A percentile compares a stretch with the other conserved stretches of the same genome.
Conservation (phyloP, 192 early-diverging fungal species). For the Haplosporangium gracile region DNA sequence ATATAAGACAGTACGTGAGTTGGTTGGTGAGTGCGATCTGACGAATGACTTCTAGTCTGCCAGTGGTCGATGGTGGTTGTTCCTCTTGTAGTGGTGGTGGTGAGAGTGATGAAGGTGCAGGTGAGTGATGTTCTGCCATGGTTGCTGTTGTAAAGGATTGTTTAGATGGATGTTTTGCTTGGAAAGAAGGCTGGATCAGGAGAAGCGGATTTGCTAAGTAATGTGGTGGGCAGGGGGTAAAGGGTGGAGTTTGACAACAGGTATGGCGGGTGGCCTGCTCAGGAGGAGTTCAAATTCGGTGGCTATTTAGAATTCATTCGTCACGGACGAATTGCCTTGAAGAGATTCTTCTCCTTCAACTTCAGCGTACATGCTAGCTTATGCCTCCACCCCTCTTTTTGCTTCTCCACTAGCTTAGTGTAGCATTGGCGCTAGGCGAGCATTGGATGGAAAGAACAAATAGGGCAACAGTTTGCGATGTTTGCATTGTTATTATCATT, state of each 20-base stretch:
- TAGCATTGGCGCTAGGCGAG: not conserved
- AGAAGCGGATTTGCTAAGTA: not conserved
- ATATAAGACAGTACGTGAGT: constrained; percentile 16
- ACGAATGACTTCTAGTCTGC: constrained; percentile 12
- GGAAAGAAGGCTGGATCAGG: not conserved
- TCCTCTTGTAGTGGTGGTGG: not conserved
- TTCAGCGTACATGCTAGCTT: too few species aligned
- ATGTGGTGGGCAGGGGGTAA: not conserved
- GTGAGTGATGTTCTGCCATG: not conserved
- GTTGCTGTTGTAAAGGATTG: not conserved
- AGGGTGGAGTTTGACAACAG: not conserved
- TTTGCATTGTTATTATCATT: not conserved
- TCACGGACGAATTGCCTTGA: too few species aligned
- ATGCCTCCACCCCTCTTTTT: not conserved
- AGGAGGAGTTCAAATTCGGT: not conserved
- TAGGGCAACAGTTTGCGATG: too few species aligned
- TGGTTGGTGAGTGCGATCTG: constrained; percentile 41
- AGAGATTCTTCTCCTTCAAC: too few species aligned
- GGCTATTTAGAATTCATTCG: too few species aligned
- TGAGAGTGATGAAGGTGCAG: not conserved
- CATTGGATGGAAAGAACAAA: not conserved
- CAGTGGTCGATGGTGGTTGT: not conserved
- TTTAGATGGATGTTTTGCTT: not conserved
- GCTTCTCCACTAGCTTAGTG: not conserved
- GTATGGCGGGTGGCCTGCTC: too few species aligned